Base-by-base conservation (phyloP, 2,329 filamentous ascomycete genomes). In the Eutypa lata region DNA sequence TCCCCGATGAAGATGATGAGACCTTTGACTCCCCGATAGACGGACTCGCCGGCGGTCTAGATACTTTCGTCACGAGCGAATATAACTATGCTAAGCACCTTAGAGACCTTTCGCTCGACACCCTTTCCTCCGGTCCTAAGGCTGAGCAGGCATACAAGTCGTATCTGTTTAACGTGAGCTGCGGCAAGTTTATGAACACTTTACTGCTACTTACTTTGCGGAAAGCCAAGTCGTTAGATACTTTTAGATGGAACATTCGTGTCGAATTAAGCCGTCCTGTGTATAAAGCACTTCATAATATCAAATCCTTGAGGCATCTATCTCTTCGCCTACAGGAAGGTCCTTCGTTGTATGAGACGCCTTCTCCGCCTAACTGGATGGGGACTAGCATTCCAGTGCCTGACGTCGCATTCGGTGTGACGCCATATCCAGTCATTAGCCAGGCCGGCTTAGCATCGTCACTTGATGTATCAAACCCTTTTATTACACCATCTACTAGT, bases 171-270 rank as follows among this genome's bases (percentile, higher is more conserved):
- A 78, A 70, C 51, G 67, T 75, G 31, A 83, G 78, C 64, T 83
- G 80, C 61, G 83, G 83, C 49, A 86, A 84, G 68, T 84, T 87
- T 52, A 74, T 87, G 65, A 87, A 83, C 58, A 84, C 82, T 0
- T 66, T 87, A 42, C 66, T 87, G 6, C 74, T 79, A 28, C 61
- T 85, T 62, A 78, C 81, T 1, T 63, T 87, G 55, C 80, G 77
- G 59, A 81, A 79, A 58, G 76, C 82, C 26, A 74, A 68, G 43
- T 70, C 73, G 1, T 72, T 87, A 22, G 83, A 87, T 62, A 72
- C 72, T 3, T 85, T 87, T 61, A 73, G 79, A 57, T 87, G 84
- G 84, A 84, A 87, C 63, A 80, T 86, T 50, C 77, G 82, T 7
- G 78, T 87, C 51, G 83, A 87, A 64, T 73, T 87, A 10, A 83